A percentile compares a stretch with the other conserved stretches of the same genome.
Conservation (phyloP, 371 early-diverging fungal genomes). For the Actinomucor elegans region DNA sequence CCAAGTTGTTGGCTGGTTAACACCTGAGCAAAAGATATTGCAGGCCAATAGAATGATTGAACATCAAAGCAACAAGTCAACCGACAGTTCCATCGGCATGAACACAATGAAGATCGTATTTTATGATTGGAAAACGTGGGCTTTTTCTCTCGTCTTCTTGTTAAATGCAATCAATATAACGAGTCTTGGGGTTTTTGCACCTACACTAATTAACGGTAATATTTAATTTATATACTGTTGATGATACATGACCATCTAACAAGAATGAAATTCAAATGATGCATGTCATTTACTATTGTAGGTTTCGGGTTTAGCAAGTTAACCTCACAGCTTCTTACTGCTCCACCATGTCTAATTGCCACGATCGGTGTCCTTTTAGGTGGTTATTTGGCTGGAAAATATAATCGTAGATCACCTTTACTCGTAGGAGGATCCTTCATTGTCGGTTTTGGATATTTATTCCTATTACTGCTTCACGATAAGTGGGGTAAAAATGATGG, state of each 20-base stretch:
- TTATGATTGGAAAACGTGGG: conserved; percentile 33
- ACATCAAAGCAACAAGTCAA: conserved; percentile 6
- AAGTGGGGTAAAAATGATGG: conserved; percentile 22
- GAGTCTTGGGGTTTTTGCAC: conserved; percentile 26
- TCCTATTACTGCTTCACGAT: conserved; percentile 15
- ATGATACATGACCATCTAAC: background rate
- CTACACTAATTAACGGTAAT: conserved; percentile 27
- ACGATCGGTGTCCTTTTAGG: conserved; percentile 23
- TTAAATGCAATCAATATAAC: conserved; percentile 21
- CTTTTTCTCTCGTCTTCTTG: conserved; percentile 19
- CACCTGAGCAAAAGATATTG: conserved; percentile 27
- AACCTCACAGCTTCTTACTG: conserved; percentile 30
- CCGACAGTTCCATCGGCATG: conserved; percentile 29
- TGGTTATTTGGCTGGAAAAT: conserved; percentile 27
- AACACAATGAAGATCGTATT: conserved; percentile 43
- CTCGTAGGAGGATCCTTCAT: conserved; percentile 22
- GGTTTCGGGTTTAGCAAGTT: conserved; percentile 30
- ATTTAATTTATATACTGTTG: background rate
- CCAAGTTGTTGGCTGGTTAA: conserved; percentile 29
- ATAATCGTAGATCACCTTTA: conserved; percentile 21
- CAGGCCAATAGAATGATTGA: conserved; percentile 13
- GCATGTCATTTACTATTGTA: conserved; percentile 50
- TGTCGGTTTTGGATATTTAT: conserved; percentile 21
- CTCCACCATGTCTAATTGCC: conserved; percentile 27
- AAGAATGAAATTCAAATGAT: background rate